Evolutionary conservation across 179 eudicot species (phyloP).

Genomic region (Sideroxylon spinosum): DNA sequence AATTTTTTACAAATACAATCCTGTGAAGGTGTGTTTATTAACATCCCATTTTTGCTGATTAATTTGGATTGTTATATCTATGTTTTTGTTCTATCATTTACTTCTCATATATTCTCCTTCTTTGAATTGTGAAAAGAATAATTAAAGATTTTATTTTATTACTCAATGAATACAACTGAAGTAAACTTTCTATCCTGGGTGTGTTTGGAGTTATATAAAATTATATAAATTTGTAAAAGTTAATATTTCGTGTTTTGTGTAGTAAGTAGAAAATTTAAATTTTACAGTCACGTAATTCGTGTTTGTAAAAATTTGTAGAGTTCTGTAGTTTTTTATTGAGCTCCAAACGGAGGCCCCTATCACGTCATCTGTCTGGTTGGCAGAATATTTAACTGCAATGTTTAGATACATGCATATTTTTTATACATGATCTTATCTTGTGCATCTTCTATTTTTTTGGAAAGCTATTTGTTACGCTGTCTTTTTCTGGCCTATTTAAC

Average conservation of each 20-base stretch:
- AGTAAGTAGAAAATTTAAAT: too few species aligned
- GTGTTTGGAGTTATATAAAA: too few species aligned
- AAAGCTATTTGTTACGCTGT: neutral
- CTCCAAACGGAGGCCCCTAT: too few species aligned
- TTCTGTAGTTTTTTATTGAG: too few species aligned
- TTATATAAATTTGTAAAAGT: too few species aligned
- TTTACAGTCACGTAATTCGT: too few species aligned
- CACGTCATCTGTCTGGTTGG: neutral
- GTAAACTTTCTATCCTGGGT: neutral
- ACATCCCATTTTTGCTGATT: neutral
- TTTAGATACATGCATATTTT: neutral
- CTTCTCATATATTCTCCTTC: neutral
- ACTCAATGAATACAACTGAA: neutral
- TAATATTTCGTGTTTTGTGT: too few species aligned
- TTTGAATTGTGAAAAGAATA: neutral
- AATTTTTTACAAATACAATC: slow-evolving; percentile 88
- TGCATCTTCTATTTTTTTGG: neutral
- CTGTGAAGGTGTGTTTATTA: slow-evolving; percentile 63
- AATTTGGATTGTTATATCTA: neutral
- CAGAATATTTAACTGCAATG: neutral
- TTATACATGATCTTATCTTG: neutral
- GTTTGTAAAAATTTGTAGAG: too few species aligned
- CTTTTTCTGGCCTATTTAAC: neutral
- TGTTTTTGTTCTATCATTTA: neutral
- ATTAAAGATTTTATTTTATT: neutral